These are phyloP conservation scores for Fusarium concolor DNA, from an alignment of 2,329 filamentous ascomycete species.

Conservation along the genomic window DNA sequence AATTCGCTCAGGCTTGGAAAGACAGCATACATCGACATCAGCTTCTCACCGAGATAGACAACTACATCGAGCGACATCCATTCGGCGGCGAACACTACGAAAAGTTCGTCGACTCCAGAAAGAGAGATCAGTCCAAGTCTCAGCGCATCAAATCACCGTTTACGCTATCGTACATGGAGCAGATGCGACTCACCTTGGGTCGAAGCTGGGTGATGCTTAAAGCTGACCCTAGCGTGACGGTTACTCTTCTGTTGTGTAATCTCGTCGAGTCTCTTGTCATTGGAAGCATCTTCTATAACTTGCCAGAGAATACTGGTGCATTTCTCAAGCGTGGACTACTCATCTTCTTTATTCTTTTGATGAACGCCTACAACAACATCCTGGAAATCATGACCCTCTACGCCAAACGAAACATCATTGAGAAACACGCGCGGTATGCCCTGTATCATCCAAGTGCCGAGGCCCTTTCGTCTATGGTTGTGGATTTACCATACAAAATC, in stretches of 20 bases:
- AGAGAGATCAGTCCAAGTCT: conserved; percentile 41
- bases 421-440: conserved; percentile 51
- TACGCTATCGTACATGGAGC: conserved; percentile 37
- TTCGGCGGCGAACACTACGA: conserved; percentile 46
- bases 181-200: conserved; percentile 34
- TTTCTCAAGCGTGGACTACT: conserved; percentile 30
- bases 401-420: conserved; percentile 48
- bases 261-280: conserved; percentile 39
- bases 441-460: conserved; percentile 50
- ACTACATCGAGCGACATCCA: conserved; percentile 44
- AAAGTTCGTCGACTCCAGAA: conserved; percentile 40
- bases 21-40: conserved; percentile 39
- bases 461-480: conserved; percentile 40
- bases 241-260: conserved; percentile 39
- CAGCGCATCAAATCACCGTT: conserved; percentile 38
- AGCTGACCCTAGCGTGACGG: conserved; percentile 36
- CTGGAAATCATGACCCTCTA: conserved; percentile 46
- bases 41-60: conserved; percentile 48
- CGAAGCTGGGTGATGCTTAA: conserved; percentile 41
- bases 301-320: conserved; percentile 7
- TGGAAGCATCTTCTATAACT: conserved; percentile 41
- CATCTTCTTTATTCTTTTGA: conserved; percentile 38
- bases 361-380: conserved; percentile 43
- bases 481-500: conserved; percentile 43
- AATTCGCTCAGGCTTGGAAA: conserved; percentile 53